Percentiles rank a stretch among this genome's conserved stretches.
phyloP scores from a whole-genome alignment of 768 basidiomycete species.

The Neoboletus magnificus region DNA sequence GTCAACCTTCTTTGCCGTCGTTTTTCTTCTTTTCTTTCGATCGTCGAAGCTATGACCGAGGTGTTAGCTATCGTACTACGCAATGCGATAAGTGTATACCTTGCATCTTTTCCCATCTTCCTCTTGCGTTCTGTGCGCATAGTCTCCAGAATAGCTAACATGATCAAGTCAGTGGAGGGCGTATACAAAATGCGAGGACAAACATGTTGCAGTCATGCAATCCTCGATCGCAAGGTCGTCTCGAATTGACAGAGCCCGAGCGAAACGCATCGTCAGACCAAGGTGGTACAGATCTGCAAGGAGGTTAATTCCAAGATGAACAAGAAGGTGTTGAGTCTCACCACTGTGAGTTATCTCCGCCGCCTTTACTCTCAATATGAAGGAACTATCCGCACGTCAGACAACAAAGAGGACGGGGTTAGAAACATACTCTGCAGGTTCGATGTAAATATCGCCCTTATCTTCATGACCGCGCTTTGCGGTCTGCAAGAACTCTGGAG shows the following conservation, averaged over 20 bases:
- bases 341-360: slow-evolving; percentile 83
- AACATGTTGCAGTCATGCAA: slow-evolving; percentile 70
- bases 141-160: slow-evolving; percentile 55
- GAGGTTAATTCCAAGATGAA: background rate
- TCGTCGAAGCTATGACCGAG: slow-evolving; percentile 29
- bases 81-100: slow-evolving; percentile 33
- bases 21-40: slow-evolving; percentile 31
- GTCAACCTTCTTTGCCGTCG: slow-evolving; percentile 25
- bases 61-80: background rate
- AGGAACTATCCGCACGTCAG: slow-evolving; percentile 57
- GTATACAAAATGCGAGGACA: background rate
- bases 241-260: slow-evolving; percentile 75
- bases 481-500: slow-evolving; percentile 67
- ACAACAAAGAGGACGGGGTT: background rate
- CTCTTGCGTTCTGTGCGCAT: slow-evolving; percentile 66
- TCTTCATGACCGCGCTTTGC: slow-evolving; percentile 65
- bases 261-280: slow-evolving; percentile 92
- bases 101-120: slow-evolving; percentile 62
- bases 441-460: slow-evolving; percentile 87
- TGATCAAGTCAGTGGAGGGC: background rate
- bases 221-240: slow-evolving; percentile 73
- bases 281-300: slow-evolving; percentile 73
- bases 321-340: slow-evolving; percentile 21
- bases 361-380: slow-evolving; percentile 90
- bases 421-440: slow-evolving; percentile 73